These are phyloP conservation scores for Maudiozyma turicensis DNA, from an alignment of 805 yeast genomes.

Conservation along the genomic window DNA sequence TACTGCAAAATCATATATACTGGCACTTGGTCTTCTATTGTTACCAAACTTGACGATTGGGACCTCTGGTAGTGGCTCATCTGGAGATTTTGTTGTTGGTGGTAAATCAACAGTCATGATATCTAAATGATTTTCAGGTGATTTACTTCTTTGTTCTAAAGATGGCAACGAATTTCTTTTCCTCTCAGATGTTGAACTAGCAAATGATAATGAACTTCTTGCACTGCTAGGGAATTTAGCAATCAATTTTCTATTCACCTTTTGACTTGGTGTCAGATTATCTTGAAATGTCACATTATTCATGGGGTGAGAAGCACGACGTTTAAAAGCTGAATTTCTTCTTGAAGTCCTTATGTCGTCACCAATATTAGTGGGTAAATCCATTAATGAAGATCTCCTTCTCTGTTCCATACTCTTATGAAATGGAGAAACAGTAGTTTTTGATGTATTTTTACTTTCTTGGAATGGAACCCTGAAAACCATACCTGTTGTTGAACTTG, in stretches of 20 bases:
- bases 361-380: background rate
- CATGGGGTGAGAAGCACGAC: constrained; percentile 11
- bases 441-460: constrained; percentile 26
- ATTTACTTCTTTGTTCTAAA: constrained; percentile 19
- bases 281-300: background rate
- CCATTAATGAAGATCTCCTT: constrained; percentile 18
- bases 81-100: constrained; percentile 47
- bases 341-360: background rate
- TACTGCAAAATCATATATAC: constrained; percentile 8
- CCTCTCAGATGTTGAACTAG: constrained; percentile 23
- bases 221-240: constrained; percentile 3
- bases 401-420: constrained; percentile 1
- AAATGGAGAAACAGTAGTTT: background rate
- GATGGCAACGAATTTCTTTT: constrained; percentile 21
- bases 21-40: constrained; percentile 6
- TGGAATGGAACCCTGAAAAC: constrained; percentile 63
- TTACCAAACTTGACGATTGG: constrained; percentile 1
- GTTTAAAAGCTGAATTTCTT: background rate
- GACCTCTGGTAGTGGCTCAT: constrained; percentile 34
- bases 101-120: constrained; percentile 35
- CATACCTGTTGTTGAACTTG: constrained; percentile 29
- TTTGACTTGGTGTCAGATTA: background rate
- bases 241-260: background rate
- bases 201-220: constrained; percentile 20
- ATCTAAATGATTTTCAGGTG: constrained; percentile 13